Conservation (phyloP, 345 rosid species). For the Lagerstroemia speciosa region DNA sequence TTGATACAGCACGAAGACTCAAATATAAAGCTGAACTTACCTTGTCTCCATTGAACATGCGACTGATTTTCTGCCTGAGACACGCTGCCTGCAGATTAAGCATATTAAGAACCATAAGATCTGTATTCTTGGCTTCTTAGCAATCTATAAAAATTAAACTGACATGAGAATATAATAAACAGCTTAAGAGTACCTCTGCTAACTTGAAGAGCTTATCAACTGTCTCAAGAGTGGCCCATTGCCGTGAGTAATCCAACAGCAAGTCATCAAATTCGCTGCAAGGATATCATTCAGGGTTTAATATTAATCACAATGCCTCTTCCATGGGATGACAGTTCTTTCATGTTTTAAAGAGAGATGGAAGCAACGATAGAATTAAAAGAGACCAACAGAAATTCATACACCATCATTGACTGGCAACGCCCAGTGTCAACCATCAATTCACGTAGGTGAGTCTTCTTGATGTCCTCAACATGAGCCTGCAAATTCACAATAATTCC, state of each 20-base stretch:
- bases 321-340: too few relatives aligned
- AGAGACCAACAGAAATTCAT: conserved; percentile 15
- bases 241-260: conserved; percentile 69
- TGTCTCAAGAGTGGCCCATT: conserved; percentile 56
- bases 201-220: conserved; percentile 51
- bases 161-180: not conserved
- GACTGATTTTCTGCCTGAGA: conserved; percentile 58
- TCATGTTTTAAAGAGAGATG: not conserved
- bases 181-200: conserved; percentile 51
- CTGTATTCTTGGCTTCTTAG: too few relatives aligned
- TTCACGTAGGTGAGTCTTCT: conserved; percentile 68
- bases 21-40: conserved; percentile 35
- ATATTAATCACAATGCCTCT: too few relatives aligned
- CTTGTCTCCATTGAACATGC: conserved; percentile 72
- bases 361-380: not conserved
- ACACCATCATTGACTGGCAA: conserved; percentile 73
- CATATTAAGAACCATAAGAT: too few relatives aligned
- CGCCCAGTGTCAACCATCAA: conserved; percentile 56
- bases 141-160: not conserved
- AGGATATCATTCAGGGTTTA: not conserved
- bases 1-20: too few relatives aligned
- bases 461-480: conserved; percentile 63
- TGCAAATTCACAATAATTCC: conserved; percentile 5
- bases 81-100: conserved; percentile 45
- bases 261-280: conserved; percentile 66